Evolutionary conservation across 371 early-diverging fungal genomes (phyloP), one percentile per base, ranked within the genome.

Genomic region (Mucor circinelloides): DNA sequence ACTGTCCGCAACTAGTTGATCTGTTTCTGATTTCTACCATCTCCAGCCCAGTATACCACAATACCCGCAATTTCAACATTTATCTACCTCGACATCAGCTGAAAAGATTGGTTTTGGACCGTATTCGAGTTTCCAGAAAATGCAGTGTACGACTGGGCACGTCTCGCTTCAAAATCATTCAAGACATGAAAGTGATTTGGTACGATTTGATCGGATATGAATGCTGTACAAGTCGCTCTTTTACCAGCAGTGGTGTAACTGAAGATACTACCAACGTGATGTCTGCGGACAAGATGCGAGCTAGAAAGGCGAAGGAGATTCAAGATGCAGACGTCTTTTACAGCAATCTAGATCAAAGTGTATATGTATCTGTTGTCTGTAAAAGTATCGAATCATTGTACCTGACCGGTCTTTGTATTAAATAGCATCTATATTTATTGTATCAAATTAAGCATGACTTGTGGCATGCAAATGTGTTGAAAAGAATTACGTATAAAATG

Each of bases 151-250:
- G 63, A 52, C 21, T 62, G 1, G 63, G 63, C 8, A 36, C 52
- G 1, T 50, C 63, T n/a, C 44, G 54, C 0, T 63, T 36, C 25
- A 63, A 63, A 12, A 17, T 63, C 2, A 27, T 15, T 12, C 28
- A 40, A 12, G 19, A 28, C 10, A 3, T 8, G 2, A 13, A 50
- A 25, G 48, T 17, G 1, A 21, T 15, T 52, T 63, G 63, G 63
- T 63, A 63, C n/a, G 63, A 63, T 25, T 17, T 63, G 15, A 8
- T 52, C 25, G 52, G 38, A 25, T 52, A 36, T 63, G 54, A 50
- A 15, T 17, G 21, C n/a, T 34, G 19, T 31, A 30, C 31, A 13
- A 31, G 32, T 30, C 57, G 30, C 19, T n/a, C 27, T 8, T 44
- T 60, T 28, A 13, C 6, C 42, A 17, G 6, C 8, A 4, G 17